Evolutionary conservation across 2,329 filamentous ascomycete genomes (phyloP), one percentile per base, ranked within the genome.

Genomic region (Penicillium sp.): DNA sequence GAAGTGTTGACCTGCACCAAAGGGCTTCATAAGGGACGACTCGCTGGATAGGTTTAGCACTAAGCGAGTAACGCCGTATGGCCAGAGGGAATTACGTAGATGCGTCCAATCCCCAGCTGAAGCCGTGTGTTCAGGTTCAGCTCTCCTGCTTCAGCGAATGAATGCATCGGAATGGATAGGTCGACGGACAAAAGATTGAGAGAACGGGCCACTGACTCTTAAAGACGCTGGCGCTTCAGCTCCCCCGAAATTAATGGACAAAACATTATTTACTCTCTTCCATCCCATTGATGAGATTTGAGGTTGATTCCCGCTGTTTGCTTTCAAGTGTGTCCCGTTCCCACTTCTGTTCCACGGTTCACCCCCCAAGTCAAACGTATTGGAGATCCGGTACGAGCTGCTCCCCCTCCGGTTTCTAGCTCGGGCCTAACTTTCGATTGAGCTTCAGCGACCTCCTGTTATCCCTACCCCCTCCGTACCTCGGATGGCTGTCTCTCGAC

Each of bases 171-270:
- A 52, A 21, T 21, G 6, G 24, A 26, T 16, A 38, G 15, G 47
- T 50, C 21, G 33, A 49, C 42, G 47, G 47, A 16, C 6, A 24
- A 45, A 44, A 31, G 50, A 53, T 59, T 48, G 56, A 51, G 51
- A 57, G 56, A 53, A 53, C 42, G 52, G 47, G 54, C 50, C 54
- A 47, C 44, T 46, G 39, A 52, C 45, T 54, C 57, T 54, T 54
- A 59, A 59, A 52, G 47, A 51, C 42, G 13, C 39, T 42, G 43
- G 48, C 28, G 26, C 45, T 51, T 29, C 42, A 47, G 36, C 47
- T 52, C 42, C 45, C 42, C 39, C 42, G 41, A 50, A 48, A 49
- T 45, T 47, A 39, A 39, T 21, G 16, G 5, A 6, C 4, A 15
- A 33, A 16, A 8, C n/a, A 38, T 21, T 21, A 39, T 21, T 21